These are phyloP conservation scores for Tricholoma sp. DNA, from an alignment of 768 basidiomycete genomes.

Conservation along the genomic window DNA sequence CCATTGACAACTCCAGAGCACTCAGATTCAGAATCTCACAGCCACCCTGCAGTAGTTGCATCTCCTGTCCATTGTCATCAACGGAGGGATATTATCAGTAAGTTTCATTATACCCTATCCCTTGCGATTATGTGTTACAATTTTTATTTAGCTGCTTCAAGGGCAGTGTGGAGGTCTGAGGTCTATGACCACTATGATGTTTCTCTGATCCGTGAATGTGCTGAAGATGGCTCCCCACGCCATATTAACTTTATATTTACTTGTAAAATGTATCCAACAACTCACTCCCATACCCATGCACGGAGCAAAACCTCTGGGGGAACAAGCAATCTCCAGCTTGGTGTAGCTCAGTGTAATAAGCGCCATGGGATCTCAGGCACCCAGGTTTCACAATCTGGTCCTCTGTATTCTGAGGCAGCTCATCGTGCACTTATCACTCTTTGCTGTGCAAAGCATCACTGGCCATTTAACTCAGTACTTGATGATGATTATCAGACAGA, in stretches of 20 bases:
- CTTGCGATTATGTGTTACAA: not conserved
- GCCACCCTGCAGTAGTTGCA: not conserved
- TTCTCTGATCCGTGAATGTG: constrained; percentile 8
- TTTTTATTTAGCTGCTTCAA: not conserved
- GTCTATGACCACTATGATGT: constrained; percentile 19
- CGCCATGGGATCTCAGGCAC: constrained; percentile 4
- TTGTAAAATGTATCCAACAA: constrained; percentile 10
- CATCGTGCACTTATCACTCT: constrained; percentile 24
- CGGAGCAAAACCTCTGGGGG: constrained; percentile 16
- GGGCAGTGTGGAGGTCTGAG: constrained; percentile 3
- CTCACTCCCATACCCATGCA: constrained; percentile 3
- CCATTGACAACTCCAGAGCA: not conserved
- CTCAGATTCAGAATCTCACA: not conserved
- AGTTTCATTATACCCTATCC: not conserved
- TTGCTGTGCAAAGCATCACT: constrained; percentile 15
- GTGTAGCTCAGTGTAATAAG: constrained; percentile 8
- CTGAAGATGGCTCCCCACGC: not conserved
- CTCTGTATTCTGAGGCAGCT: constrained; percentile 10
- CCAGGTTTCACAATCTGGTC: not conserved
- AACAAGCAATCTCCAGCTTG: constrained; percentile 17
- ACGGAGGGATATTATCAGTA: not conserved
- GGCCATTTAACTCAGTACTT: constrained; percentile 22
- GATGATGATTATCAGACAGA: constrained; percentile 24
- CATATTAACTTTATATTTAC: constrained; percentile 7
- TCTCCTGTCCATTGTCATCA: not conserved